A percentile compares a stretch with the other conserved stretches of the same genome.
Evolutionary conservation across 371 early-diverging fungal species (phyloP).

Genomic region (Mucor indicus): DNA sequence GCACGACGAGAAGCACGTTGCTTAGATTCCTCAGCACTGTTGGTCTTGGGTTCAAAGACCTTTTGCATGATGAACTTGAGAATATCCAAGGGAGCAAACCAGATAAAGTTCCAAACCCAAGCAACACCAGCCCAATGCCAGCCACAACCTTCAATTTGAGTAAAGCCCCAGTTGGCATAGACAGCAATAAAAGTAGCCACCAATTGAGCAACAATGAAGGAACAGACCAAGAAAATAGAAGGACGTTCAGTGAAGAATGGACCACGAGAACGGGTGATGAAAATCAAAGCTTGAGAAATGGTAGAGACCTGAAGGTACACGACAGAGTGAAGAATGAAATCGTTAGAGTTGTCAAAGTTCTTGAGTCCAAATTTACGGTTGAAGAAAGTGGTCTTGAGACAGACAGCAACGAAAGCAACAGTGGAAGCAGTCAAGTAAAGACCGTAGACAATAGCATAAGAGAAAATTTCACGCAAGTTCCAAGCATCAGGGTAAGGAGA

Average conservation of each 20-base stretch:
- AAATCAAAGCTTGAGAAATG: conserved; percentile 57
- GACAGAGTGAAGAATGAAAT: conserved; percentile 46
- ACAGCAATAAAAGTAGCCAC: conserved; percentile 58
- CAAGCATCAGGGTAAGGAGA: conserved; percentile 57
- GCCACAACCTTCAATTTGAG: conserved; percentile 49
- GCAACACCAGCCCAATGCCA: conserved; percentile 59
- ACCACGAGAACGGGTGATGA: conserved; percentile 56
- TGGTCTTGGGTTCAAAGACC: conserved; percentile 41
- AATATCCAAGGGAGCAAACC: conserved; percentile 69
- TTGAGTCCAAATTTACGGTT: conserved; percentile 34
- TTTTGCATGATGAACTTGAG: conserved; percentile 67
- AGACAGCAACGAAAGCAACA: conserved; percentile 44
- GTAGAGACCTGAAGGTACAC: conserved; percentile 60
- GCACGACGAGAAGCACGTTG: conserved; percentile 19
- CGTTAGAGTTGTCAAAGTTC: conserved; percentile 32
- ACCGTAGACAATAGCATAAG: conserved; percentile 54
- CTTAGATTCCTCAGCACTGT: conserved; percentile 6
- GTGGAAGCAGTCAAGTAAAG: conserved; percentile 55
- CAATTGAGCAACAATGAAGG: conserved; percentile 55
- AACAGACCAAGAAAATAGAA: conserved; percentile 39
- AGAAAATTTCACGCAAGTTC: conserved; percentile 58
- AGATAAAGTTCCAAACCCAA: conserved; percentile 75
- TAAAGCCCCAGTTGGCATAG: conserved; percentile 62
- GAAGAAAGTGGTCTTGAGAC: conserved; percentile 45
- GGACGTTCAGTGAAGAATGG: conserved; percentile 55